Percentiles rank a stretch among this genome's conserved stretches.
These are phyloP conservation scores for Poa annua DNA, from an alignment of 176 grass and related monocot species.

Conservation along the genomic window DNA sequence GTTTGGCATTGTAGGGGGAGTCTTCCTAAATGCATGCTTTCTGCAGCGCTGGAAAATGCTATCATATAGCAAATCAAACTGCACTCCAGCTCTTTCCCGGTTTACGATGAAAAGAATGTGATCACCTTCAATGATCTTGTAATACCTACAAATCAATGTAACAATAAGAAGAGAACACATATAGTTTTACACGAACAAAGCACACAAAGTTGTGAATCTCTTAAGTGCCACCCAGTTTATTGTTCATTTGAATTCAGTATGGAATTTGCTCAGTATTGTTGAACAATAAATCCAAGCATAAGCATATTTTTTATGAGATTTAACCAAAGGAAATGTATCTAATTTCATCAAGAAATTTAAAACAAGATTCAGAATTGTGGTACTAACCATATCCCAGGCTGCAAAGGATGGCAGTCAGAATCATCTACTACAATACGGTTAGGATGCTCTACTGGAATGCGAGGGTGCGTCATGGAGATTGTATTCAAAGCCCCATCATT, in stretches of 20 bases:
- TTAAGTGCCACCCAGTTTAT: not conserved
- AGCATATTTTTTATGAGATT: not conserved
- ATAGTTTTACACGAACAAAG: not conserved
- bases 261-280: not conserved
- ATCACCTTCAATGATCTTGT: slow-evolving; percentile 95
- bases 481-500: slow-evolving; percentile 97
- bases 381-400: slow-evolving; percentile 93
- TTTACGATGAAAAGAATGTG: slow-evolving; percentile 98
- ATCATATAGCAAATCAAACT: slow-evolving; percentile 95
- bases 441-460: slow-evolving; percentile 81
- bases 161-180: not conserved
- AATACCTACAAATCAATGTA: slow-evolving; percentile 60
- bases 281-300: slow-evolving; percentile 1
- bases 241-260: slow-evolving; percentile 19
- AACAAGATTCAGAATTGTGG: slow-evolving; percentile 29
- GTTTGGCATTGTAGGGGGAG: slow-evolving; percentile 59
- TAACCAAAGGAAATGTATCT: not conserved
- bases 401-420: slow-evolving; percentile 84
- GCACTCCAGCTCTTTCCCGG: slow-evolving; percentile 90
- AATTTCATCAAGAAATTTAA: slow-evolving; percentile 29
- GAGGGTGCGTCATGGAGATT: slow-evolving; percentile 89
- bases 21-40: slow-evolving; percentile 76
- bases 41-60: slow-evolving; percentile 94
- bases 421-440: slow-evolving; percentile 71
- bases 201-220: not conserved